Evolutionary conservation across 2,329 filamentous ascomycete genomes (phyloP).

Genomic region (Plectosphaerella cucumerina): DNA sequence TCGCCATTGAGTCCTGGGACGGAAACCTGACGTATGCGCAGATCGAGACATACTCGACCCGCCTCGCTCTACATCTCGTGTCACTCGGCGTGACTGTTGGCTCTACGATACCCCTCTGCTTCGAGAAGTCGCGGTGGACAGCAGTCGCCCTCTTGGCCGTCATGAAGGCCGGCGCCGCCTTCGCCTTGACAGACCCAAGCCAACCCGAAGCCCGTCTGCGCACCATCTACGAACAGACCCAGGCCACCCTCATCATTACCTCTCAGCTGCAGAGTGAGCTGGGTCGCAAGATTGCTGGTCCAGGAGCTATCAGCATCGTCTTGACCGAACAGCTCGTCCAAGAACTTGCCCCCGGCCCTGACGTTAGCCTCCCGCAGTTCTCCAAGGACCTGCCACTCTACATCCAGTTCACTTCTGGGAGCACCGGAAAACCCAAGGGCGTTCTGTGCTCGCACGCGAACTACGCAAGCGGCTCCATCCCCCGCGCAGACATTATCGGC

Average conservation of each 20-base stretch:
- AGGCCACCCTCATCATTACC: constrained; percentile 33
- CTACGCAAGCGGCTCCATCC: constrained; percentile 40
- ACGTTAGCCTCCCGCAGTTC: constrained; percentile 3
- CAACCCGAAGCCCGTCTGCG: constrained; percentile 40
- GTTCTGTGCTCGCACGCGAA: constrained; percentile 48
- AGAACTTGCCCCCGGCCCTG: constrained; percentile 6
- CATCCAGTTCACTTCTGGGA: constrained; percentile 63
- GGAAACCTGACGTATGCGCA: constrained; percentile 41
- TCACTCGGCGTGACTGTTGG: constrained; percentile 30
- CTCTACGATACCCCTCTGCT: constrained; percentile 43
- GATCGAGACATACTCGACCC: constrained; percentile 36
- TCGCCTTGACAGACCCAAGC: constrained; percentile 41
- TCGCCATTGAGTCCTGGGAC: constrained; percentile 47
- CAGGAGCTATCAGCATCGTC: constrained; percentile 24
- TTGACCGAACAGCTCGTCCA: constrained; percentile 21
- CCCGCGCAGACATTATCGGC: constrained; percentile 35
- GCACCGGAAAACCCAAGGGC: constrained; percentile 60
- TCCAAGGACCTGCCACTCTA: constrained; percentile 32
- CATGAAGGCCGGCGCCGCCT: constrained; percentile 45
- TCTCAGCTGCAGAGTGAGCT: constrained; percentile 33
- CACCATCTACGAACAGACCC: constrained; percentile 39
- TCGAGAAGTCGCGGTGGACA: constrained; percentile 45
- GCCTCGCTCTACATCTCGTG: constrained; percentile 34
- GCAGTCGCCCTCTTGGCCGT: constrained; percentile 39
- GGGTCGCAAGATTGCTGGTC: constrained; percentile 29